Conservation (phyloP, 202 grass and related monocot species). For the Carex sylvatica region DNA sequence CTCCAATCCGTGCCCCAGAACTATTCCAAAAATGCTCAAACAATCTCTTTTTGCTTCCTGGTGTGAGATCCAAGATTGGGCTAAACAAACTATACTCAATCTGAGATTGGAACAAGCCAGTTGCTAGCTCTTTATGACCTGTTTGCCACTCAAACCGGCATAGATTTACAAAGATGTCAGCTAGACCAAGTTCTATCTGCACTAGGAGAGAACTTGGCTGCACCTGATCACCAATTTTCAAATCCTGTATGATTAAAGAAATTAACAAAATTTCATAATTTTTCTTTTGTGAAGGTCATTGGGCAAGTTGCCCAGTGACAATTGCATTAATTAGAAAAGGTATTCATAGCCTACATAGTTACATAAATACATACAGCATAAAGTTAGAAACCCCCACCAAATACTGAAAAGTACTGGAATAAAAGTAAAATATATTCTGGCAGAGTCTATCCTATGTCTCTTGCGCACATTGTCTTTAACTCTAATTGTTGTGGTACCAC, state of each 20-base stretch:
- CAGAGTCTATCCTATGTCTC: no score
- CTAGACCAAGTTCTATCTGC: constrained; percentile 78
- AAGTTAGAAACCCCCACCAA: no score
- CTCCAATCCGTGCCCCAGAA: constrained; percentile 71
- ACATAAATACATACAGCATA: no score
- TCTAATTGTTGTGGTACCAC: no score
- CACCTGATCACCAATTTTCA: constrained; percentile 38
- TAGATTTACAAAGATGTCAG: constrained; percentile 85
- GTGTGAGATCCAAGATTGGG: constrained; percentile 62
- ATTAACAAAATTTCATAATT: neutral
- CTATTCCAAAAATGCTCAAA: constrained; percentile 99
- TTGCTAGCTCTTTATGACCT: constrained; percentile 87
- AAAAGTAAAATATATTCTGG: no score
- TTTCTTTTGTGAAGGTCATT: no score
- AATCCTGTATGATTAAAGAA: constrained; percentile 39
- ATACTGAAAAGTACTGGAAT: no score
- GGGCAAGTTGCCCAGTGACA: no score
- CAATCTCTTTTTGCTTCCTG: constrained; percentile 79
- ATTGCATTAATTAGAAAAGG: no score
- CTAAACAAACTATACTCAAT: constrained; percentile 86
- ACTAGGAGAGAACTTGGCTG: constrained; percentile 45
- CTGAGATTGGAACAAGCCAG: constrained; percentile 87
- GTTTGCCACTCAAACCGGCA: constrained; percentile 94
- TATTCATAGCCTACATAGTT: no score
- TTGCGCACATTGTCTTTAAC: no score